phyloP scores from a whole-genome alignment of 106 monocot species.

The Phalaenopsis equestris region DNA sequence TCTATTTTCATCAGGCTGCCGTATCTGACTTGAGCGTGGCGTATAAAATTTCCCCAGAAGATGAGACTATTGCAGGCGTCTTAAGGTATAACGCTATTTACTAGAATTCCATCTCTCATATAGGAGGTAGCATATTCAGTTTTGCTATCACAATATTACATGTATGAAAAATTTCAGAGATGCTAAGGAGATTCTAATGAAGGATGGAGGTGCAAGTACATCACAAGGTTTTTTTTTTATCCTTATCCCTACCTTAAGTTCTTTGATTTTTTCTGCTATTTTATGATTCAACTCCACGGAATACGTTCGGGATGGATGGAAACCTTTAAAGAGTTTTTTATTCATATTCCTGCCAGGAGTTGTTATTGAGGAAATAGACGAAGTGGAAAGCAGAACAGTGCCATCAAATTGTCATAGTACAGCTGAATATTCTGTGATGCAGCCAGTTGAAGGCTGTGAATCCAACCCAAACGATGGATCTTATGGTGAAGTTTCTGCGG shows the following conservation, averaged over 20 bases:
- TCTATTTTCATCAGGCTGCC: slow-evolving; percentile 47
- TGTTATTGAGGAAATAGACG: slow-evolving; percentile 80
- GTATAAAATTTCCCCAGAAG: slow-evolving; percentile 77
- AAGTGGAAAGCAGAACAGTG: slow-evolving; percentile 25
- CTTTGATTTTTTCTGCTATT: neutral
- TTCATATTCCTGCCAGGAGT: slow-evolving; percentile 32
- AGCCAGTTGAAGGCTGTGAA: slow-evolving; percentile 27
- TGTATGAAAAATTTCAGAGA: slow-evolving; percentile 36
- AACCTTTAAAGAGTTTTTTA: neutral
- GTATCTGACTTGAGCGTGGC: slow-evolving; percentile 68
- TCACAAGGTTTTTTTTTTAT: slow-evolving; percentile 19
- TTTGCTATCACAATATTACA: neutral
- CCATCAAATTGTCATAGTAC: slow-evolving; percentile 22
- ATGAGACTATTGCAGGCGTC: slow-evolving; percentile 81
- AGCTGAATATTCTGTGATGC: slow-evolving; percentile 22
- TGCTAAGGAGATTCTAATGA: slow-evolving; percentile 41
- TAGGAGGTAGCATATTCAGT: neutral
- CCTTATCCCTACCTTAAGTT: neutral
- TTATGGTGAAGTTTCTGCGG: slow-evolving; percentile 6
- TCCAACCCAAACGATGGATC: slow-evolving; percentile 16
- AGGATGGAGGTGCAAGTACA: slow-evolving; percentile 15
- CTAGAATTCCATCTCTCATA: neutral
- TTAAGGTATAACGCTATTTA: slow-evolving; percentile 37
- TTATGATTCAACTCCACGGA: neutral
- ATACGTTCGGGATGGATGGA: neutral